Conservation (phyloP, 768 basidiomycete species). For the Tremella mesenterica region DNA sequence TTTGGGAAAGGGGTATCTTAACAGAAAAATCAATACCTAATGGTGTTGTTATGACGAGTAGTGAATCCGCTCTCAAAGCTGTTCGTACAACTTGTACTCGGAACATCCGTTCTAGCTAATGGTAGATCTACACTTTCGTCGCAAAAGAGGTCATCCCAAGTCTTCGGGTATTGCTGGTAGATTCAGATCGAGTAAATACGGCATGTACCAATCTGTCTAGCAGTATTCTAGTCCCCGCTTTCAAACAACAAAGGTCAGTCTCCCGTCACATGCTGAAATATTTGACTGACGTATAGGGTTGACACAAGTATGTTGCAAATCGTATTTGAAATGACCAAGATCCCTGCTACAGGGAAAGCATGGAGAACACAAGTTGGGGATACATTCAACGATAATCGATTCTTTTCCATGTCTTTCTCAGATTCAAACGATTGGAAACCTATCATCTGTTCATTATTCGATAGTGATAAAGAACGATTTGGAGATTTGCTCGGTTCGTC, state of each 20-base stretch:
- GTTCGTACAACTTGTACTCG: no score
- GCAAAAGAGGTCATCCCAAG: constrained; percentile 62
- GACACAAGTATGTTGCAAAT: constrained; percentile 61
- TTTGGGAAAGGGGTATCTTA: constrained; percentile 14
- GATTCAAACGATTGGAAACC: constrained; percentile 62
- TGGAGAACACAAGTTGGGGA: constrained; percentile 78
- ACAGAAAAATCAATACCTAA: constrained; percentile 1
- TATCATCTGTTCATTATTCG: constrained; percentile 69
- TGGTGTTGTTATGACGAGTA: no score
- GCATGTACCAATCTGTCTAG: constrained; percentile 75
- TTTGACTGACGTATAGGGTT: constrained; percentile 39
- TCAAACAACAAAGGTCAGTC: constrained; percentile 64
- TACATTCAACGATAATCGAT: constrained; percentile 69
- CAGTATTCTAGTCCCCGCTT: constrained; percentile 68
- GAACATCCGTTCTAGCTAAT: no score
- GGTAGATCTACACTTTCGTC: constrained; percentile 64
- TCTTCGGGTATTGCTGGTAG: constrained; percentile 67
- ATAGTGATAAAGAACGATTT: constrained; percentile 77
- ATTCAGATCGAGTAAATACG: constrained; percentile 71
- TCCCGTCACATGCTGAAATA: not conserved
- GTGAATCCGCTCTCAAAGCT: no score
- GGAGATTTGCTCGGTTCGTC: constrained; percentile 69
- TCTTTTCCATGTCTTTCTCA: constrained; percentile 54
- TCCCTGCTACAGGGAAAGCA: constrained; percentile 67
- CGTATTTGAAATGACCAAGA: constrained; percentile 65